Evolutionary conservation across 2,329 filamentous ascomycete species (phyloP).

Genomic region (Hypoxylon sp.): DNA sequence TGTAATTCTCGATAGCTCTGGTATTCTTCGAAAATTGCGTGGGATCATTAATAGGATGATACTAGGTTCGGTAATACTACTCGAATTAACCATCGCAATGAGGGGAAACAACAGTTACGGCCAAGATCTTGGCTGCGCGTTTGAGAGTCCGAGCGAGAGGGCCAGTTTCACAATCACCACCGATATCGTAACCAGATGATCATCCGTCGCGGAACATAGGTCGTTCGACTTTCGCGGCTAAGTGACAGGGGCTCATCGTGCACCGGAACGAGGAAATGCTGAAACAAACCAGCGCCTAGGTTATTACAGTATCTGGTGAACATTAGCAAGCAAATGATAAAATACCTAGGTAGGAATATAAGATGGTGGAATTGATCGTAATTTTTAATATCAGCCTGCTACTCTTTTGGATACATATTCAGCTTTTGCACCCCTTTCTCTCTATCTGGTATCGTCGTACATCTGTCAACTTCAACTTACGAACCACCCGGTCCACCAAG

Average conservation of each 20-base stretch:
- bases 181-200: conserved; percentile 6
- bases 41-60: background rate
- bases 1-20: no score
- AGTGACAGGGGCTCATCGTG: background rate
- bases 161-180: conserved; percentile 7
- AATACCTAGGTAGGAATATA: no score
- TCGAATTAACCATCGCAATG: conserved; percentile 12
- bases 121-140: conserved; percentile 31
- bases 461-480: conserved; percentile 56
- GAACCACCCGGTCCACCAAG: conserved; percentile 91
- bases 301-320: background rate
- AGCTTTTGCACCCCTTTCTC: conserved; percentile 38
- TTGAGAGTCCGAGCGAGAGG: conserved; percentile 21
- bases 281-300: background rate
- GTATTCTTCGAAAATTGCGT: background rate
- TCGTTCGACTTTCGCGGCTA: background rate
- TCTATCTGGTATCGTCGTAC: conserved; percentile 42
- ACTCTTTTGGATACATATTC: conserved; percentile 43
- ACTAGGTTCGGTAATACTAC: background rate
- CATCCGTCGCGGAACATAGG: background rate
- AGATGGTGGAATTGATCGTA: conserved; percentile 28
- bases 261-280: background rate
- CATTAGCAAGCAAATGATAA: background rate
- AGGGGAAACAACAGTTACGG: conserved; percentile 19
- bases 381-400: conserved; percentile 42